Evolutionary conservation across 2,329 filamentous ascomycete genomes (phyloP), one percentile per base, ranked within the genome.

Genomic region (Teratosphaeria zuluensis): DNA sequence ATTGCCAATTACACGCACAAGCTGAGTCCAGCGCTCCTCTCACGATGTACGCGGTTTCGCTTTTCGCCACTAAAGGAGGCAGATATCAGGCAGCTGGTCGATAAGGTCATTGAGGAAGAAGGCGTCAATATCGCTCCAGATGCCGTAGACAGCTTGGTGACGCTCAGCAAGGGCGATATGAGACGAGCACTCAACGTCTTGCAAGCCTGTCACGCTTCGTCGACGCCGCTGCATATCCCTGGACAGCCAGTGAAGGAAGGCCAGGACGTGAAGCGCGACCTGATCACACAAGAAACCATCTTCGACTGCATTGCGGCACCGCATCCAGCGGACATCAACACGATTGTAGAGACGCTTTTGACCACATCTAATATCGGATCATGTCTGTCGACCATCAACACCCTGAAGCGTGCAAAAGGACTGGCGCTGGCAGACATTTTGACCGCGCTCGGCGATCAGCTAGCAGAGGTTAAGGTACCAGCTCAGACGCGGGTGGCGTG

Each of bases 1-100:
- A 97, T 99, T 67, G 94, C 94, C 67, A 99, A 99, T 76, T 99
- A 99, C 75, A 94, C 94, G 32, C 94, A 99, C 78, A 99, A 99
- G 75, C 84, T 99, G 46, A 95, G 90, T 12, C 92, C 94, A 0
- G 94, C 94, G 0, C 80, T 99, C 51, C 79, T 99, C 56, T 97
- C 92, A 54, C 81, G 94, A 68, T 99, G 94, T 76, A 99, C 94
- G 9, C 81, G 94, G 42, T 99, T 99, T 74, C 82, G 94, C 33
- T 99, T 99, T 75, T 95, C 90, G 65, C 94, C 94, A 11, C 78
- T 99, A 58, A 95, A 95, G 73, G 89, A 96, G 68, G 78, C 74
- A 6, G 94, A 97, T 71, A 96, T 99, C 61, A 80, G 90, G 55
- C 80, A 83, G 1, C 74, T 97, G 56, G 91, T 99, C 7, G 90